These are phyloP conservation scores for Podospora sp. DNA, from an alignment of 495 filamentous ascomycete species.

Conservation along the genomic window DNA sequence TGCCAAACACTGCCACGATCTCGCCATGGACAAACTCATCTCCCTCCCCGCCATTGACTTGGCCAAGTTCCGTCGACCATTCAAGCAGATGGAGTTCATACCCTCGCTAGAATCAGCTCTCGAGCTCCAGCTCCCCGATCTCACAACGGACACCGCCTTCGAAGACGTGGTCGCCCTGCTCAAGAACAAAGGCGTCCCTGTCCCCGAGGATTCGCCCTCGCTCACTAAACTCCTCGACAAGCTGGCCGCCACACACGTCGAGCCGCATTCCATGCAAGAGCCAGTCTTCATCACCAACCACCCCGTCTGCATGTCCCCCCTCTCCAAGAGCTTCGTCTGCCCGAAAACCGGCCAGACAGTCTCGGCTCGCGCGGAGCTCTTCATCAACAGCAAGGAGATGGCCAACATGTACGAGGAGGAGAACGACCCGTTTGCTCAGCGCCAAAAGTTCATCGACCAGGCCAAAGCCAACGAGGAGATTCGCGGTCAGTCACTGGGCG, in stretches of 20 bases:
- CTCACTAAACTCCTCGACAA: slow-evolving; percentile 84
- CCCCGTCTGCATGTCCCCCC: slow-evolving; percentile 86
- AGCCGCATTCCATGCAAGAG: slow-evolving; percentile 60
- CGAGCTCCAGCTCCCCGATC: slow-evolving; percentile 62
- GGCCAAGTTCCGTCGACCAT: slow-evolving; percentile 43
- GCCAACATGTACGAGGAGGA: slow-evolving; percentile 98
- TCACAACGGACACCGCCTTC: slow-evolving; percentile 45
- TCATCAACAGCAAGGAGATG: slow-evolving; percentile 75
- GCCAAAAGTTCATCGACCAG: slow-evolving; percentile 73
- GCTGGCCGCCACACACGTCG: slow-evolving; percentile 75
- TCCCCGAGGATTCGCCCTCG: slow-evolving; percentile 53
- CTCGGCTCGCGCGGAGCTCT: slow-evolving; percentile 85
- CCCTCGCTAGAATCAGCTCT: slow-evolving; percentile 71
- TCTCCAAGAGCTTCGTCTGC: slow-evolving; percentile 80
- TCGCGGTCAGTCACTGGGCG: neutral
- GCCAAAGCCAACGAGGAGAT: slow-evolving; percentile 28
- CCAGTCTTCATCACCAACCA: slow-evolving; percentile 94
- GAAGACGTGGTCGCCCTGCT: slow-evolving; percentile 61
- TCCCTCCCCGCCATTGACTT: slow-evolving; percentile 56
- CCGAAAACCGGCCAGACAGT: slow-evolving; percentile 62
- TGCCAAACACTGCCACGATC: slow-evolving; percentile 50
- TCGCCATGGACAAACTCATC: slow-evolving; percentile 51
- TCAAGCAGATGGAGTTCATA: slow-evolving; percentile 77
- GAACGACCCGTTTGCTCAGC: slow-evolving; percentile 86
- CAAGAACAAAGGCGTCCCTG: slow-evolving; percentile 43